phyloP scores from a whole-genome alignment of 2,329 filamentous ascomycete species.

The Penicillium sp. region DNA sequence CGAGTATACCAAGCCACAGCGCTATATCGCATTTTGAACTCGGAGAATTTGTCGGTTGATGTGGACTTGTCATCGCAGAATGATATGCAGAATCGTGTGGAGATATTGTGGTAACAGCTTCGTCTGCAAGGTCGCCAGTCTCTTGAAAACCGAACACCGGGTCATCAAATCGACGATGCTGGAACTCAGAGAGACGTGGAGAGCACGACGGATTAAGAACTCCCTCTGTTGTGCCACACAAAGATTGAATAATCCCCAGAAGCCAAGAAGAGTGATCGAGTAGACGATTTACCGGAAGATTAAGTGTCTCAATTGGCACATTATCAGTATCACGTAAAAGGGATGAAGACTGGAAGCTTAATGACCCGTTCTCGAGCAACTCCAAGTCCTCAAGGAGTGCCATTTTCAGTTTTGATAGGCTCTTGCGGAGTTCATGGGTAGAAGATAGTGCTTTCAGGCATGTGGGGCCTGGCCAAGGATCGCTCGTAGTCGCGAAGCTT shows the following conservation, averaged over 20 bases:
- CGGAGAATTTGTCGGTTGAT: background rate
- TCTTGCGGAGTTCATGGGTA: background rate
- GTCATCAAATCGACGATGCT: background rate
- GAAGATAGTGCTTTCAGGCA: background rate
- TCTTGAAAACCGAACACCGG: background rate
- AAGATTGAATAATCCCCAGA: slow-evolving; percentile 12
- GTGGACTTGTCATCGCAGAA: slow-evolving; percentile 2
- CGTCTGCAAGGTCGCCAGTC: background rate
- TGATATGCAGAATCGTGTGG: slow-evolving; percentile 15
- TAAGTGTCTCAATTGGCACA: slow-evolving; percentile 5
- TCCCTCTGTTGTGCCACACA: background rate
- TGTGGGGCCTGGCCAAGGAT: background rate
- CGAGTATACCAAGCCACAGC: slow-evolving; percentile 14
- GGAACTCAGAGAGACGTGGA: background rate
- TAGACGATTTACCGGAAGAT: slow-evolving; percentile 19
- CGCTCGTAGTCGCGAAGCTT: background rate
- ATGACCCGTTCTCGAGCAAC: slow-evolving; percentile 4
- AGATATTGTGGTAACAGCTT: slow-evolving; percentile 2
- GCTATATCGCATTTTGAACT: slow-evolving; percentile 3
- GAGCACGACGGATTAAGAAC: too few relatives aligned
- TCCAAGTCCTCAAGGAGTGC: slow-evolving; percentile 19
- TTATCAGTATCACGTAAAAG: background rate
- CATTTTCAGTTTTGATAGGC: slow-evolving; percentile 12
- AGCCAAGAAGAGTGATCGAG: slow-evolving; percentile 18
- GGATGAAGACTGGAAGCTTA: background rate